phyloP scores from a whole-genome alignment of 371 early-diverging fungal genomes.

The Mortierella sp. region DNA sequence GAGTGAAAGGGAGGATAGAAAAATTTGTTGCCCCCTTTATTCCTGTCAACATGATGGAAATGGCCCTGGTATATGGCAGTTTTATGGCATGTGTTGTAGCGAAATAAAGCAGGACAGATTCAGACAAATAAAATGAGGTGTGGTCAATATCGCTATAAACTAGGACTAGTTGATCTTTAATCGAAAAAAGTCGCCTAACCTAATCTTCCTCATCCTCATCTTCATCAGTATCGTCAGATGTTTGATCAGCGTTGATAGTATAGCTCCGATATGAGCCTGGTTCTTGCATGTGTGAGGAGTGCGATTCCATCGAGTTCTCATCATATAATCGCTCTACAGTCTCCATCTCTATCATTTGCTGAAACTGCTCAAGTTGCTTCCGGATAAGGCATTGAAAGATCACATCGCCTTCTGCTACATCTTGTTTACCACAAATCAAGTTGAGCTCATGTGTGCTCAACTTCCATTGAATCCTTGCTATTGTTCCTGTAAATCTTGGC shows the following conservation, averaged over 20 bases:
- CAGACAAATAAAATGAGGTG: background rate
- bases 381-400: conserved; percentile 10
- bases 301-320: background rate
- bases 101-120: no score
- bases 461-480: conserved; percentile 32
- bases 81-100: no score
- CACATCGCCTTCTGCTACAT: background rate
- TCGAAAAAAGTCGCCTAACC: no score
- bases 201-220: background rate
- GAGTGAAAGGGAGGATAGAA: background rate
- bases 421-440: conserved; percentile 2
- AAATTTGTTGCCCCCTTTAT: conserved; percentile 9
- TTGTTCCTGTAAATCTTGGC: conserved; percentile 15
- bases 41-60: background rate
- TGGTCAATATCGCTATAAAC: no score
- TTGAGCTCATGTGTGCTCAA: conserved; percentile 18
- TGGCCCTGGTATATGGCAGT: no score
- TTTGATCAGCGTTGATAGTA: background rate
- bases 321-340: conserved; percentile 16
- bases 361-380: conserved; percentile 33
- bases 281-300: background rate
- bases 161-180: background rate
- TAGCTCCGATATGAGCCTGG: background rate
- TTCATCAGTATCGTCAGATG: background rate
- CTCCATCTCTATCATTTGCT: conserved; percentile 38